Base-by-base conservation (phyloP, 78 protist genomes). In the Creolimax fragrantissima region DNA sequence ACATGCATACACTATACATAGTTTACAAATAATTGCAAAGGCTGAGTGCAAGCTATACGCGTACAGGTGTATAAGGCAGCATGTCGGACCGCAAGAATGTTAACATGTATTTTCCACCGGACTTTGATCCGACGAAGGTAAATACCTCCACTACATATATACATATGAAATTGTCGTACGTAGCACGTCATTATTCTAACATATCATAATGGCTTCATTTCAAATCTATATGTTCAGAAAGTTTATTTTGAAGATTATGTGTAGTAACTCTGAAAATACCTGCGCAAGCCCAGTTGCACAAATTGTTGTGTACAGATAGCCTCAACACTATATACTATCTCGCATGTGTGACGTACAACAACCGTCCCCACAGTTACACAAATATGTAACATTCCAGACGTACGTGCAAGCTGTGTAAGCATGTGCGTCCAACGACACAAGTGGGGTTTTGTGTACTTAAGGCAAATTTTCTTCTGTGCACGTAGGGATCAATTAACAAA, bases 401-500 rank as follows among this genome's bases (percentile, higher is more conserved):
- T 58, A 58, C 11, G 11, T 58, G 74, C 74, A 58, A 58, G 24
- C 74, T 58, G 39, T 58, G 11, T 58, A 0, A 32, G 74, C 1
- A 58, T 32, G 11, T 58, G 74, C 74, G 11, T 32, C 74, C 74
- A 32, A 58, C 74, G 24, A 17, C 74, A 58, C 74, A 24, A 24
- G 39, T 58, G n/a, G n/a, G n/a, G n/a, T n/a, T n/a, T n/a, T n/a
- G n/a, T n/a, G n/a, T n/a, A n/a, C n/a, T n/a, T n/a, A n/a, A n/a
- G n/a, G n/a, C n/a, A n/a, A n/a, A n/a, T n/a, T n/a, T n/a, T n/a
- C n/a, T n/a, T n/a, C n/a, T 58, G 74, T 58, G 74, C 39, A 36
- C 4, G 43, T 3, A 84, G 81, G 93, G 93, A n/a, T 84, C 90
- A 17, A 45, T 91, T 85, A 91, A 91, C 93, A 45, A 2, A 44